Base-by-base conservation (phyloP, 768 basidiomycete species). In the Trametopsis cervina region DNA sequence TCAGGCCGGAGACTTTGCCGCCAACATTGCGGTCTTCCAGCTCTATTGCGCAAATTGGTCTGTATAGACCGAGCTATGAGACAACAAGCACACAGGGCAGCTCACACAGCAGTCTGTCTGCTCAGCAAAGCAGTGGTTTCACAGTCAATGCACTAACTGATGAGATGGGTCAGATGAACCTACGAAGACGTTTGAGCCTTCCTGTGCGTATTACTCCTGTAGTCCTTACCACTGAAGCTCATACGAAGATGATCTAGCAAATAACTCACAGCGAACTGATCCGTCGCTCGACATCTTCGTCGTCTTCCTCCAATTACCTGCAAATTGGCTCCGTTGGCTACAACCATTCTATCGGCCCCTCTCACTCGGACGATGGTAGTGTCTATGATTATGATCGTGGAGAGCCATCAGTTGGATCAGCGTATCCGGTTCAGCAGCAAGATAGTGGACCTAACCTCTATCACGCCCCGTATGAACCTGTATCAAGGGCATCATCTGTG, bases 61-160 rank as follows among this genome's bases (percentile, higher is more conserved):
- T 89, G 17, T 92, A 92, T 59, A 76, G 77, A 29, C 79, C 86
- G 0, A 79, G 80, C 1, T 91, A 91, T 57, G 85, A 89, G 51
- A 75, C 74, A 42, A 67, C 29, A 33, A 33, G 29, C 29, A 33
- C 29, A 15, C 29, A 33, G 7, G 15, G 71, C 29, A 70, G 65
- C 2, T 56, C 63, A 13, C 61, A 58, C 38, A 47, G 50, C 21
- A 58, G 59, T 20, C 57, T 53, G 15, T 60, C 72, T 13, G 7
- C 15, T 15, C 29, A 33, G 15, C n/a, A n/a, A n/a, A 33, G 29
- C 29, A 33, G 29, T 15, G 15, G 15, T 33, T 33, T 15, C 9
- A 7, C 29, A 7, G 29, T 67, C 74, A 1, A 60, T 82, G 21
- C 70, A 35, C 47, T 87, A n/a, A 63, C 77, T 18, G 76, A 74